A percentile compares a stretch with the other conserved stretches of the same genome.
These are phyloP conservation scores for Cucumis hystrix DNA, from an alignment of 306 rosid species.

Conservation along the genomic window DNA sequence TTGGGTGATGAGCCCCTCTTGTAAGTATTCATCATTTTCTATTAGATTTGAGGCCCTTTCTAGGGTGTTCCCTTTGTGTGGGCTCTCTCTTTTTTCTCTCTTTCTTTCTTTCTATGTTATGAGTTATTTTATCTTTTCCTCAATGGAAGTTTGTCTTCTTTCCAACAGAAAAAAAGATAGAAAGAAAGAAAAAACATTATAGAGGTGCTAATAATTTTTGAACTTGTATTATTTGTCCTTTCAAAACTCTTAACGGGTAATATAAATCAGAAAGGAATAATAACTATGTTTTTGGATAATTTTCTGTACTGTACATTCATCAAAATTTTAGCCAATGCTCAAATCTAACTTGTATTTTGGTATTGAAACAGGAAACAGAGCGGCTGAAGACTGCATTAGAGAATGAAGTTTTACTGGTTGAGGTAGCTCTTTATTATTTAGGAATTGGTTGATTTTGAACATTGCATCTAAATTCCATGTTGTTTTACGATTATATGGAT, in stretches of 20 bases:
- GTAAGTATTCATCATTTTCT: no score
- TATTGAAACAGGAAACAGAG: slow-evolving; percentile 66
- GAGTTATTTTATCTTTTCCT: no score
- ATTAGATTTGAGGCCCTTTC: no score
- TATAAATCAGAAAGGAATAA: neutral
- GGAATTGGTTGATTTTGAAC: neutral
- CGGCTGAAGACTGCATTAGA: slow-evolving; percentile 56
- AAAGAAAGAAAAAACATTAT: no score
- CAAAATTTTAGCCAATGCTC: neutral
- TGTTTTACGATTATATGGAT: neutral
- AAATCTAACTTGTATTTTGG: slow-evolving; percentile 4
- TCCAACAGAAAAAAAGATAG: no score
- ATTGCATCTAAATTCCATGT: neutral
- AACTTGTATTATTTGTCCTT: neutral
- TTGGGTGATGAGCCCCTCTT: no score
- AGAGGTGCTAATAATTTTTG: neutral
- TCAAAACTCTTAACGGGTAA: neutral
- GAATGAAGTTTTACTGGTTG: slow-evolving; percentile 51
- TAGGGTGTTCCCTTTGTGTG: no score
- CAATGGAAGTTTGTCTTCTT: no score
- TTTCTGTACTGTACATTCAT: neutral
- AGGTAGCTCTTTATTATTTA: slow-evolving; percentile 31
- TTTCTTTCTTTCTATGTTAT: no score
- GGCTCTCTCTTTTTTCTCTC: no score
- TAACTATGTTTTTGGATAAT: neutral